A percentile compares a stretch with the other conserved stretches of the same genome.
Conservation (phyloP, 2,329 filamentous ascomycete genomes). For the Colletotrichum gloeosporioides region DNA sequence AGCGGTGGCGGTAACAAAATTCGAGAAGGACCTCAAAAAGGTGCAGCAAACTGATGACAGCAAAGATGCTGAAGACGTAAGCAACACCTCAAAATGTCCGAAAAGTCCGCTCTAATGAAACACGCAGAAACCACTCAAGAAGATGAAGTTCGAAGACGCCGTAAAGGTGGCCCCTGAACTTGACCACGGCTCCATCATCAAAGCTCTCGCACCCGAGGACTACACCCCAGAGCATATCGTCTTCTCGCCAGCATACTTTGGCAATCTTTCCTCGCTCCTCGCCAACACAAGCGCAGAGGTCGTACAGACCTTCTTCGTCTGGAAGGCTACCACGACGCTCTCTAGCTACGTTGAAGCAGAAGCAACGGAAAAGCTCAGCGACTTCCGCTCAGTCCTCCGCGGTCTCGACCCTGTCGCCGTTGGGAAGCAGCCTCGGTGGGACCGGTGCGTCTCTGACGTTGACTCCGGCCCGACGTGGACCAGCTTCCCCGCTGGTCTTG, state of each 20-base stretch:
- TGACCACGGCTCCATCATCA: constrained; percentile 56
- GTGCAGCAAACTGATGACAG: background rate
- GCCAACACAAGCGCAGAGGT: constrained; percentile 57
- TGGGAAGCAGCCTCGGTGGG: constrained; percentile 66
- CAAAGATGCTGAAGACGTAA: constrained; percentile 48
- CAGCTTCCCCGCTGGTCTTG: constrained; percentile 47
- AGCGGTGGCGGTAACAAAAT: background rate
- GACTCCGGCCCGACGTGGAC: constrained; percentile 38
- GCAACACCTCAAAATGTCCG: background rate
- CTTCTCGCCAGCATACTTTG: constrained; percentile 63
- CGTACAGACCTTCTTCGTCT: constrained; percentile 65
- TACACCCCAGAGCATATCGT: constrained; percentile 36
- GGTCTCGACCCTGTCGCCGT: background rate
- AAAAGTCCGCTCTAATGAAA: too few relatives aligned
- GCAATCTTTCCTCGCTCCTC: constrained; percentile 61
- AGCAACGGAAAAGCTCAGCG: constrained; percentile 60
- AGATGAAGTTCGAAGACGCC: constrained; percentile 51
- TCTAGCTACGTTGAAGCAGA: constrained; percentile 60
- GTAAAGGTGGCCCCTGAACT: constrained; percentile 61
- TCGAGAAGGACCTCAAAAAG: background rate
- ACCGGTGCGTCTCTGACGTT: constrained; percentile 63
- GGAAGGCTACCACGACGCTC: constrained; percentile 64
- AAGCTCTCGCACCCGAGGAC: constrained; percentile 53
- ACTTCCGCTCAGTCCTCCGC: constrained; percentile 42
- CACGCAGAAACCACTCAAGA: constrained; percentile 18